A percentile compares a stretch with the other conserved stretches of the same genome.
Conservation (phyloP, 164 flowering plant species). For the Macadamia integrifolia region DNA sequence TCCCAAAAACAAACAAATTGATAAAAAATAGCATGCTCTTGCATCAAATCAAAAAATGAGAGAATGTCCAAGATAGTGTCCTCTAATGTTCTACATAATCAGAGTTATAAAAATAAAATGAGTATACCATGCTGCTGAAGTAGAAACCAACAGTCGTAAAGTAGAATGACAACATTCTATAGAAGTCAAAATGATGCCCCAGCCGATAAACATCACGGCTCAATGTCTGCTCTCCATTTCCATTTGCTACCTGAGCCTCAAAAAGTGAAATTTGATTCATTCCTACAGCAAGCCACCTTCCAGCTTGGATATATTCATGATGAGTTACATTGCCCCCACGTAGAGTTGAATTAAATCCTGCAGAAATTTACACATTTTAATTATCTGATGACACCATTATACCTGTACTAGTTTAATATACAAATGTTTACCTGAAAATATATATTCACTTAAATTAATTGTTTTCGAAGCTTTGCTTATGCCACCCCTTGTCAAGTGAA, state of each 20-base stretch:
- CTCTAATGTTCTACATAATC: too few species aligned
- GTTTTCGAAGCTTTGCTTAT: conserved; percentile 38
- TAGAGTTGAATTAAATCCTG: conserved; percentile 88
- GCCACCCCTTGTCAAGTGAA: conserved; percentile 42
- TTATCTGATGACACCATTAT: neutral
- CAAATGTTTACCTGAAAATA: conserved; percentile 31
- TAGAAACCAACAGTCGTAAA: conserved; percentile 97
- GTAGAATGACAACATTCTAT: conserved; percentile 90
- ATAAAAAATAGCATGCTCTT: too few species aligned
- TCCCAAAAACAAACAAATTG: too few species aligned
- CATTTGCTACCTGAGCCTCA: conserved; percentile 98
- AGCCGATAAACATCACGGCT: conserved; percentile 95
- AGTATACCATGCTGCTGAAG: conserved; percentile 87
- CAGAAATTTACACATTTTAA: conserved; percentile 8
- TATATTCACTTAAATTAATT: conserved; percentile 38
- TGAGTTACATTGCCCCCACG: conserved; percentile 90
- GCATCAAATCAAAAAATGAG: too few species aligned
- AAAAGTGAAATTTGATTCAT: conserved; percentile 94
- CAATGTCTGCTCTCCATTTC: conserved; percentile 97
- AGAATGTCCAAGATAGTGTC: too few species aligned
- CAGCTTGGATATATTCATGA: conserved; percentile 97
- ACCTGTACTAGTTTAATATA: neutral
- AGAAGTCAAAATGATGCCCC: conserved; percentile 97
- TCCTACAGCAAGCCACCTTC: conserved; percentile 97
- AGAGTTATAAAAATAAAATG: neutral